Conservation (phyloP, 345 rosid genomes). For the Isatis tinctoria region DNA sequence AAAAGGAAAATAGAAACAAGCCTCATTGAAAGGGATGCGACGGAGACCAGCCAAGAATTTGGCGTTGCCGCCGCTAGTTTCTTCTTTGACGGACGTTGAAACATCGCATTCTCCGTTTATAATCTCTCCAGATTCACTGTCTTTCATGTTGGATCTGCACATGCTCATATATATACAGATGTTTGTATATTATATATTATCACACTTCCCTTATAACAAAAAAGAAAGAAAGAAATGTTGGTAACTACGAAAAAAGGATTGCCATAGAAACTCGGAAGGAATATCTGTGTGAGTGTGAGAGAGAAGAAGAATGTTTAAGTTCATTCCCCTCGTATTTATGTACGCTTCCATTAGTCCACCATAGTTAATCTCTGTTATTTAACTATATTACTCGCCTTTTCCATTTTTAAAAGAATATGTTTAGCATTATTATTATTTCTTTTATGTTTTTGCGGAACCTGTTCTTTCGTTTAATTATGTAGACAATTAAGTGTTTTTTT, state of each 20-base stretch:
- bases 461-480: neutral
- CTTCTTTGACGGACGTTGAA: slow-evolving; percentile 30
- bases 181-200: neutral
- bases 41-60: slow-evolving; percentile 27
- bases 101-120: slow-evolving; percentile 22
- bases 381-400: neutral
- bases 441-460: neutral
- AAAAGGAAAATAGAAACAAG: neutral
- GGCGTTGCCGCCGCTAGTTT: slow-evolving; percentile 14
- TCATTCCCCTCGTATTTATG: slow-evolving; percentile 23
- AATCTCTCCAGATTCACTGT: slow-evolving; percentile 27
- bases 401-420: neutral
- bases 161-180: slow-evolving; percentile 14
- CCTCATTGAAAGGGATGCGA: slow-evolving; percentile 35
- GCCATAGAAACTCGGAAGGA: slow-evolving; percentile 13
- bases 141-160: slow-evolving; percentile 22
- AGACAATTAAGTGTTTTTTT: neutral
- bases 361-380: slow-evolving; percentile 3
- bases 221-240: slow-evolving; percentile 1
- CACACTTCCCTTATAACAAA: slow-evolving; percentile 15
- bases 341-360: neutral
- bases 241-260: neutral
- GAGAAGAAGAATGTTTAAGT: slow-evolving; percentile 26
- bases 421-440: neutral
- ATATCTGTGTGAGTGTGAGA: slow-evolving; percentile 4